A percentile compares a stretch with the other conserved stretches of the same genome.
These are phyloP conservation scores for Allium fistulosum DNA, from an alignment of 106 monocot species.

Conservation along the genomic window DNA sequence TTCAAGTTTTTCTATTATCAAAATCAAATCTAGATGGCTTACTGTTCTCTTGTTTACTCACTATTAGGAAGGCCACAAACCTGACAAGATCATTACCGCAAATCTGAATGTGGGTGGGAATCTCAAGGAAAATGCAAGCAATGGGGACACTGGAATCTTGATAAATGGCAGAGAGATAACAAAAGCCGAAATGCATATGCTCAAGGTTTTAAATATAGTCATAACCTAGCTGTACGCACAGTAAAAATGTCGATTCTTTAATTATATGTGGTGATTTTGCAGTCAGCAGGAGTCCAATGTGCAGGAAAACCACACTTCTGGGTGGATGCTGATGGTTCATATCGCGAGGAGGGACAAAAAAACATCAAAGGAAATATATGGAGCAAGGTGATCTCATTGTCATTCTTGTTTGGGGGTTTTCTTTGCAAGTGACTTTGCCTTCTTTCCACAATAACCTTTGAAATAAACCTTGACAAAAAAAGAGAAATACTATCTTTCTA, in stretches of 20 bases:
- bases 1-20: too few relatives aligned
- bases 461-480: too few relatives aligned
- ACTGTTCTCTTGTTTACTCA: background rate
- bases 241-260: too few relatives aligned
- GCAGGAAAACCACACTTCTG: constrained; percentile 96
- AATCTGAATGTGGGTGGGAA: constrained; percentile 74
- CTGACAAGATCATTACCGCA: constrained; percentile 70
- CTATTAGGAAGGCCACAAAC: constrained; percentile 80
- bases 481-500: too few relatives aligned
- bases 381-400: constrained; percentile 49
- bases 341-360: constrained; percentile 94
- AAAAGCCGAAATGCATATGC: constrained; percentile 80
- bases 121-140: constrained; percentile 74
- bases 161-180: constrained; percentile 93
- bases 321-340: constrained; percentile 98
- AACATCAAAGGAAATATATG: constrained; percentile 77
- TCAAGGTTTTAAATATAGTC: constrained; percentile 43
- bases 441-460: background rate
- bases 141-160: constrained; percentile 81
- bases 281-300: constrained; percentile 94
- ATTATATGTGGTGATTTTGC: background rate
- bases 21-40: too few relatives aligned
- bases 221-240: background rate
- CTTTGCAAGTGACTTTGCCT: background rate
- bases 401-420: background rate